Percentiles rank a stretch among this genome's conserved stretches.
phyloP scores from a whole-genome alignment of 805 yeast genomes.

The Monosporozyma solicola region DNA sequence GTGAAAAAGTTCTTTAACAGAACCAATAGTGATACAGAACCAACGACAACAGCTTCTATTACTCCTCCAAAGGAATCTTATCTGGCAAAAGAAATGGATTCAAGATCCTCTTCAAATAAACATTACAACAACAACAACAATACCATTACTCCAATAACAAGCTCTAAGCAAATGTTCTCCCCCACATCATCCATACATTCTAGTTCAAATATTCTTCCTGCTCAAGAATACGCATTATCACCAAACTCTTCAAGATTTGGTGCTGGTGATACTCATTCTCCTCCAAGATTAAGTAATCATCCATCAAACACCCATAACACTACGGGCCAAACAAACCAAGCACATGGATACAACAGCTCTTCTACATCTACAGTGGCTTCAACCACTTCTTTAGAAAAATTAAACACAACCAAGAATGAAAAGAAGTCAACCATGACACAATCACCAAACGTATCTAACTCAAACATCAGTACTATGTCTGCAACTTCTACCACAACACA shows the following conservation, averaged over 20 bases:
- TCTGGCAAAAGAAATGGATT: not conserved
- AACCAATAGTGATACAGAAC: not conserved
- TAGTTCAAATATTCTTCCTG: not conserved
- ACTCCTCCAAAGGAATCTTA: not conserved
- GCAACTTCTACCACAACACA: not conserved
- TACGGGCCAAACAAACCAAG: not conserved
- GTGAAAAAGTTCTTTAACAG: constrained; percentile 6
- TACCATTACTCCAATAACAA: not conserved
- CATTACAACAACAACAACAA: not conserved
- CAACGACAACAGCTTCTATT: not conserved
- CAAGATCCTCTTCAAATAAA: not conserved
- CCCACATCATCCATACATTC: not conserved
- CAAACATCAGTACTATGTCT: not conserved
- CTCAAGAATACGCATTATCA: not conserved
- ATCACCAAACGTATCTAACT: not conserved
- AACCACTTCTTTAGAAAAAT: not conserved
- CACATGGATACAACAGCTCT: not conserved
- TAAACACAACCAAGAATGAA: not conserved
- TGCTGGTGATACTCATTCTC: not conserved
- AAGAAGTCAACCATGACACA: not conserved
- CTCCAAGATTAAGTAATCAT: constrained; percentile 1
- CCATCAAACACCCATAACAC: not conserved
- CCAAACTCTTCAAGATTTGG: constrained; percentile 1
- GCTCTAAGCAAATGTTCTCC: not conserved
- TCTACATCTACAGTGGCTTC: not conserved